Percentiles rank a stretch among this genome's conserved stretches.
Evolutionary conservation across 2,329 filamentous ascomycete species (phyloP).

Genomic region (Arachnomyces sp.): DNA sequence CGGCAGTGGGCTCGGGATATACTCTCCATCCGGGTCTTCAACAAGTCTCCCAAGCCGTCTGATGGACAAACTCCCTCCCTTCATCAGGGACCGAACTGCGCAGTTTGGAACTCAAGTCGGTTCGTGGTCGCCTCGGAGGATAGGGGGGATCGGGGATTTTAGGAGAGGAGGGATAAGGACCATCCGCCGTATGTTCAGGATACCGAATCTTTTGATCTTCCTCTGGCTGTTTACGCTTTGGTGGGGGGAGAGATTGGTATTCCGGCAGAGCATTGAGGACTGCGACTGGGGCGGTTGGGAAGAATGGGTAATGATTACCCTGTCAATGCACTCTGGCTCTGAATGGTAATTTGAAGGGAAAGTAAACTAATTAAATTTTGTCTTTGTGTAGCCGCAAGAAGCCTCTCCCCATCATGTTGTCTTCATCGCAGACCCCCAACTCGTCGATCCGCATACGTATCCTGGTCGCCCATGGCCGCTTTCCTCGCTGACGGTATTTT

Average conservation of each 20-base stretch:
- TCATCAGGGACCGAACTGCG: not conserved
- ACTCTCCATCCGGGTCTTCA: too few species aligned
- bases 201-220: conserved; percentile 59
- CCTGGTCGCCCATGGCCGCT: conserved; percentile 70
- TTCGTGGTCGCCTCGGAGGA: conserved; percentile 2
- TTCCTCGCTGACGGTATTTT: conserved; percentile 55
- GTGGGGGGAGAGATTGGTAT: conserved; percentile 77
- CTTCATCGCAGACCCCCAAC: conserved; percentile 81
- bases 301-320: conserved; percentile 64
- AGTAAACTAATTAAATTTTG: conserved; percentile 14
- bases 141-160: conserved; percentile 12
- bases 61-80: not conserved
- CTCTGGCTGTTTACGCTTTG: conserved; percentile 71
- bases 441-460: conserved; percentile 93
- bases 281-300: conserved; percentile 89
- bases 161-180: conserved; percentile 11
- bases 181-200: conserved; percentile 18
- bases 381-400: conserved; percentile 54
- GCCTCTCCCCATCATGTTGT: conserved; percentile 75
- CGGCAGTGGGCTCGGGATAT: too few species aligned
- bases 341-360: conserved; percentile 8
- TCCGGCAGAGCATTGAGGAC: conserved; percentile 57
- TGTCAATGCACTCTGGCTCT: not conserved
- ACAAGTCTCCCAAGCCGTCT: conserved; percentile 6
- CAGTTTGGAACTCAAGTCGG: not conserved